Evolutionary conservation across 257 asterid species (phyloP).

Genomic region (Osmanthus fragrans): DNA sequence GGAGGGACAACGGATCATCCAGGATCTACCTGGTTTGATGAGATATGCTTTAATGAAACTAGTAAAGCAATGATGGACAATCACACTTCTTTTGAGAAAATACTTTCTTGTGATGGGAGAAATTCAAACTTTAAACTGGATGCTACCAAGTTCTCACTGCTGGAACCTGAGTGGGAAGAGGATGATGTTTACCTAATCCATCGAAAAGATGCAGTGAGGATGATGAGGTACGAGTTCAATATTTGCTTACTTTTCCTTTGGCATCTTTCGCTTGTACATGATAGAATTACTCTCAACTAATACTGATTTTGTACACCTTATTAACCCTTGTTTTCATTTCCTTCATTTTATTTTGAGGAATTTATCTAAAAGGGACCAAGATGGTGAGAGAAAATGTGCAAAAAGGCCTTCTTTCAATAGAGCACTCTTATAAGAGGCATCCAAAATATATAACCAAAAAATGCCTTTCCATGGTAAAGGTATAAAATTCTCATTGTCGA

Average conservation of each 20-base stretch:
- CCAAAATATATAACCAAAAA: neutral
- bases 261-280: neutral
- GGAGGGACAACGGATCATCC: slow-evolving; percentile 19
- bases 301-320: neutral
- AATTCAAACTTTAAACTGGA: slow-evolving; percentile 20
- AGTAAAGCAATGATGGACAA: slow-evolving; percentile 15
- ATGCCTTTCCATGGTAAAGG: neutral
- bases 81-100: neutral
- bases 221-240: slow-evolving; percentile 53
- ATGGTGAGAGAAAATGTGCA: neutral
- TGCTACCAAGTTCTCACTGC: slow-evolving; percentile 36
- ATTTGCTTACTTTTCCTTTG: slow-evolving; percentile 10
- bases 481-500: neutral
- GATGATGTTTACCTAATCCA: slow-evolving; percentile 71
- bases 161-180: slow-evolving; percentile 85
- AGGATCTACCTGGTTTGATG: slow-evolving; percentile 15
- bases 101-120: slow-evolving; percentile 17
- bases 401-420: neutral
- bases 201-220: slow-evolving; percentile 74
- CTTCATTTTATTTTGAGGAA: neutral
- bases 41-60: slow-evolving; percentile 16
- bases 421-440: neutral
- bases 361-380: neutral
- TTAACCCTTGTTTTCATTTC: neutral
- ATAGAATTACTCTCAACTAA: neutral